Evolutionary conservation across 2,329 filamentous ascomycete species (phyloP).

Genomic region (Talaromyces sp.): DNA sequence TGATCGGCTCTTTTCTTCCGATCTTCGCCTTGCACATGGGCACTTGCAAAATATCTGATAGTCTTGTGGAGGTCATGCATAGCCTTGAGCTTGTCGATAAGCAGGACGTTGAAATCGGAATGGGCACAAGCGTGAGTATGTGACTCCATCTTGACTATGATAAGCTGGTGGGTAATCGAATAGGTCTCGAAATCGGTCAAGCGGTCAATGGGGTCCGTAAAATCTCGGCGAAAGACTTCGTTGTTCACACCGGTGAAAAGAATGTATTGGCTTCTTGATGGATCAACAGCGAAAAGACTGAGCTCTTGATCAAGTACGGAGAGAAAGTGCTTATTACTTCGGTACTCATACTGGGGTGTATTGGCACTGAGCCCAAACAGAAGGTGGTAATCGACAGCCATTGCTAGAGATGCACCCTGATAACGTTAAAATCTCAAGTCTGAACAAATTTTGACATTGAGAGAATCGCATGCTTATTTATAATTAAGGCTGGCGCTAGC

Average conservation of each 20-base stretch:
- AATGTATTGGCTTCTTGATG: conserved; percentile 9
- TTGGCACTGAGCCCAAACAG: conserved; percentile 7
- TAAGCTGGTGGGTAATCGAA: neutral
- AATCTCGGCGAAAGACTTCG: conserved; percentile 5
- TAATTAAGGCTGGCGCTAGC: neutral
- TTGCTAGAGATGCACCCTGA: neutral
- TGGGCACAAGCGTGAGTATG: neutral
- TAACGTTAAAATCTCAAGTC: neutral
- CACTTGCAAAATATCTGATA: neutral
- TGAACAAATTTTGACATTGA: neutral
- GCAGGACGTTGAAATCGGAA: neutral
- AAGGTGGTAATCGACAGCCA: neutral
- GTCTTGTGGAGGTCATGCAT: neutral
- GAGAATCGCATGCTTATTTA: too few relatives aligned
- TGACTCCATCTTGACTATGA: conserved; percentile 8
- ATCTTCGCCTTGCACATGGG: neutral
- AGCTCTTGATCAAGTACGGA: neutral
- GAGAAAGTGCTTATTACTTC: conserved; percentile 4
- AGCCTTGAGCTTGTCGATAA: neutral
- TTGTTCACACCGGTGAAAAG: conserved; percentile 8
- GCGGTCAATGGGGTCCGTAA: neutral
- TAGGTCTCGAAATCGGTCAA: neutral
- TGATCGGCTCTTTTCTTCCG: neutral
- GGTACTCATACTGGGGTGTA: conserved; percentile 11
- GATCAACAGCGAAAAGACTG: neutral